Evolutionary conservation across 805 yeast genomes (phyloP), one percentile per base, ranked within the genome.

Genomic region (Saturnispora hagleri): DNA sequence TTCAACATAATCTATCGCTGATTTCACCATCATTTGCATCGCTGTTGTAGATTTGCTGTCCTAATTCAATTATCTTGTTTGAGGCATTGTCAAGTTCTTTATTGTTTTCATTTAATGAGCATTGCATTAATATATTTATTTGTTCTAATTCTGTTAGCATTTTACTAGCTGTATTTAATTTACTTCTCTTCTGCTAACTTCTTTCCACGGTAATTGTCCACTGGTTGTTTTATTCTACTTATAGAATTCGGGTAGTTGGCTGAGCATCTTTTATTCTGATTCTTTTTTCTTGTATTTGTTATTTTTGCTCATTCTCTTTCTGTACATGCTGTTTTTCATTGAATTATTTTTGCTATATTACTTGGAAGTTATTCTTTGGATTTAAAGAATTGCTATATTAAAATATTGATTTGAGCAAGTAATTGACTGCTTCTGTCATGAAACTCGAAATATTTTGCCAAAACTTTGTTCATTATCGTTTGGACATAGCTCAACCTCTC

Each of bases 321-420:
- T 63, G 34, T 60, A 61, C 47, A 67, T 71, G 4, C 66, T 58
- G 6, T 22, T 41, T n/a, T 47, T 33, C 10, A 47, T 13, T 31
- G 10, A 12, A 31, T 47, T 41, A 47, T 31, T 33, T 47, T 46
- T 38, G 24, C 20, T 28, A 41, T 18, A 18, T 28, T 42, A 22
- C 26, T 10, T 17, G 36, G 31, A 9, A 47, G 46, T 38, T 43
- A 24, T 12, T 51, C 41, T 9, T 24, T 43, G 4, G 53, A 43
- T 28, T 43, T 18, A 7, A 36, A 35, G 7, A 47, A 33, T 41
- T 41, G 27, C 13, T 42, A 24, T 20, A 34, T 43, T 24, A n/a
- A 47, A 31, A 3, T 51, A 22, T 22, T 22, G 22, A 22, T 22
- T 5, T 22, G 5, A 22, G 22, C 4, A 22, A 22, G 22, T 22